Percentiles rank a stretch among this genome's conserved stretches.
These are phyloP conservation scores for Mortierella sp. DNA, from an alignment of 371 early-diverging fungal genomes.

Conservation along the genomic window DNA sequence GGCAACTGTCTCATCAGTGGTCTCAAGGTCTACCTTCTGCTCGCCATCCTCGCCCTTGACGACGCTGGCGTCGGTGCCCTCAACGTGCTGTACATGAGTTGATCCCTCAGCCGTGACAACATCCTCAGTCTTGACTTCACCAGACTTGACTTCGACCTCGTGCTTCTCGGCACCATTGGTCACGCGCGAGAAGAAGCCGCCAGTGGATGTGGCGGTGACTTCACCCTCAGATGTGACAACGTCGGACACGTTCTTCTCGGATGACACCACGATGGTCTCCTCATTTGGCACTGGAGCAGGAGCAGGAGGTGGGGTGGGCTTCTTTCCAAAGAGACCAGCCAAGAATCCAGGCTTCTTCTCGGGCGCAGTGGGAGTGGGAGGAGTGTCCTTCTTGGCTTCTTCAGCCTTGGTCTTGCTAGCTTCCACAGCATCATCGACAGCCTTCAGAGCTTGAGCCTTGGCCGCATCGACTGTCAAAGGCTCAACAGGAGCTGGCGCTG, in stretches of 20 bases:
- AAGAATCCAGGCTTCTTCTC: slow-evolving; percentile 53
- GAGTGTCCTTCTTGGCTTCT: slow-evolving; percentile 34
- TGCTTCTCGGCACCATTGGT: slow-evolving; percentile 49
- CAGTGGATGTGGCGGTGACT: slow-evolving; percentile 29
- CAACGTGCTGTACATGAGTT: slow-evolving; percentile 37
- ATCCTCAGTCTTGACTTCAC: slow-evolving; percentile 39
- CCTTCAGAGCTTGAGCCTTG: slow-evolving; percentile 47
- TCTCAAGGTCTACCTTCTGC: slow-evolving; percentile 36
- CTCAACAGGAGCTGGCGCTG: slow-evolving; percentile 21
- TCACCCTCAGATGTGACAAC: slow-evolving; percentile 45
- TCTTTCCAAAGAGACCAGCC: slow-evolving; percentile 39
- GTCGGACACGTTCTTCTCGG: slow-evolving; percentile 43
- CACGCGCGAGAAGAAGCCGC: slow-evolving; percentile 50
- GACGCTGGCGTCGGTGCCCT: slow-evolving; percentile 46
- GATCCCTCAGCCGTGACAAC: slow-evolving; percentile 37
- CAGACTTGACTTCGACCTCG: slow-evolving; percentile 53
- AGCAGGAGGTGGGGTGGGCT: slow-evolving; percentile 31
- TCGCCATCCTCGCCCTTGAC: slow-evolving; percentile 30
- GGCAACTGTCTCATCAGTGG: slow-evolving; percentile 44
- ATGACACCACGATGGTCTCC: slow-evolving; percentile 49
- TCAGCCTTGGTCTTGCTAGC: slow-evolving; percentile 49
- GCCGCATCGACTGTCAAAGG: slow-evolving; percentile 51
- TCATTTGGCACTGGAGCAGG: slow-evolving; percentile 39
- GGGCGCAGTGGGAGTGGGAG: slow-evolving; percentile 32
- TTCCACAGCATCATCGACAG: slow-evolving; percentile 52